Evolutionary conservation across 176 grass and related monocot species (phyloP).

Genomic region (Elymus sibiricus): DNA sequence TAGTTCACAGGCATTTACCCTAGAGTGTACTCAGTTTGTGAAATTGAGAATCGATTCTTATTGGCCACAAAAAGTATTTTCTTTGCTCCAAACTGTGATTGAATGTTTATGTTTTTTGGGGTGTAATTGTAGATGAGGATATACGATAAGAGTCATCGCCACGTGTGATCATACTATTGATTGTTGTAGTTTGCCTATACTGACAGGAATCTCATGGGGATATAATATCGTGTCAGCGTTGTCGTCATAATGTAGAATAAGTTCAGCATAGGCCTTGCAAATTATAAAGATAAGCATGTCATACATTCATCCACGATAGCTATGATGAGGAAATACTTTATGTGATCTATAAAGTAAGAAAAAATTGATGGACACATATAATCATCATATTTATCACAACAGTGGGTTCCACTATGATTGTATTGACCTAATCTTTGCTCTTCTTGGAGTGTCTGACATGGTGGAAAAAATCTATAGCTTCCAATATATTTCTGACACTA

Average conservation of each 20-base stretch:
- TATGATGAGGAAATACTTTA: conserved; percentile 3
- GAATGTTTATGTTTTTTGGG: neutral
- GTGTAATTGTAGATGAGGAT: neutral
- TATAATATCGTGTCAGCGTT: neutral
- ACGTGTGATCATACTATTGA: neutral
- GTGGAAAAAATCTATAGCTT: neutral
- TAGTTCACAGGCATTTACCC: neutral
- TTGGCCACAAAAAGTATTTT: neutral
- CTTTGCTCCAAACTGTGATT: neutral
- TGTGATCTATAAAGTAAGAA: conserved; percentile 3
- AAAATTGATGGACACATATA: neutral
- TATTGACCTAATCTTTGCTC: conserved; percentile 2
- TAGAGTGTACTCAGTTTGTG: neutral
- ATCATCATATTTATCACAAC: conserved; percentile 4
- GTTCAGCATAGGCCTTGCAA: neutral
- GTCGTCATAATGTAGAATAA: neutral
- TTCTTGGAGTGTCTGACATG: neutral
- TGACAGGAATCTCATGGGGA: neutral
- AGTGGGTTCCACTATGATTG: neutral
- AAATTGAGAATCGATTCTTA: neutral
- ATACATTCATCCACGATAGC: neutral
- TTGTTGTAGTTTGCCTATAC: neutral
- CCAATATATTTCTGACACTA: neutral
- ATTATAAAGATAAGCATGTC: neutral
- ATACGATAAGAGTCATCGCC: neutral